phyloP scores from a whole-genome alignment of 257 asterid genomes.

The Solanum lycopersicoides region DNA sequence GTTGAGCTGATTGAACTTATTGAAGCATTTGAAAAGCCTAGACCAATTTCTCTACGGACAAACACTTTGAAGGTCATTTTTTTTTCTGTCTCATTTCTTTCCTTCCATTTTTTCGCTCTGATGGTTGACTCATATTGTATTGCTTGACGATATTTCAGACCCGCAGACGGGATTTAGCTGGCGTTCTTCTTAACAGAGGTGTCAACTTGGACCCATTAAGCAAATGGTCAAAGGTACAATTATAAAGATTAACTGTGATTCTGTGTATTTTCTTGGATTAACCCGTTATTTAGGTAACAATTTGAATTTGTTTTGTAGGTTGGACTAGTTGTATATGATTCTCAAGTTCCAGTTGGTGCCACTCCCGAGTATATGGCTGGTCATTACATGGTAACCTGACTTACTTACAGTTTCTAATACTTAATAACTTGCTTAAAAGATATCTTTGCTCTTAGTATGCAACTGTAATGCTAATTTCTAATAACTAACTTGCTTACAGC shows the following conservation, averaged over 20 bases:
- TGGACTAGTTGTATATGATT: constrained; percentile 87
- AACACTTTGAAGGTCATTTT: constrained; percentile 69
- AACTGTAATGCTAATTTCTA: constrained; percentile 7
- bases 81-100: background rate
- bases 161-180: constrained; percentile 95
- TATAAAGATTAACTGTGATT: constrained; percentile 7
- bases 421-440: background rate
- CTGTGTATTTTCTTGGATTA: background rate
- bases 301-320: constrained; percentile 31
- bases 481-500: constrained; percentile 32
- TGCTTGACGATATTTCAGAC: constrained; percentile 30
- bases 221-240: constrained; percentile 97
- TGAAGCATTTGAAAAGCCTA: constrained; percentile 91
- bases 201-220: constrained; percentile 95
- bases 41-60: constrained; percentile 79
- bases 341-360: constrained; percentile 96
- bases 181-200: constrained; percentile 82
- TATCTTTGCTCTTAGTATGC: background rate
- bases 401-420: background rate
- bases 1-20: constrained; percentile 89
- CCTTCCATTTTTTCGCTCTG: background rate
- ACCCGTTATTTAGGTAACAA: background rate
- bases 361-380: constrained; percentile 99
- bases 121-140: background rate
- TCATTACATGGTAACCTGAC: constrained; percentile 71